These are phyloP conservation scores for Eucalyptus tenuipes DNA, from an alignment of 345 rosid genomes.

Conservation along the genomic window DNA sequence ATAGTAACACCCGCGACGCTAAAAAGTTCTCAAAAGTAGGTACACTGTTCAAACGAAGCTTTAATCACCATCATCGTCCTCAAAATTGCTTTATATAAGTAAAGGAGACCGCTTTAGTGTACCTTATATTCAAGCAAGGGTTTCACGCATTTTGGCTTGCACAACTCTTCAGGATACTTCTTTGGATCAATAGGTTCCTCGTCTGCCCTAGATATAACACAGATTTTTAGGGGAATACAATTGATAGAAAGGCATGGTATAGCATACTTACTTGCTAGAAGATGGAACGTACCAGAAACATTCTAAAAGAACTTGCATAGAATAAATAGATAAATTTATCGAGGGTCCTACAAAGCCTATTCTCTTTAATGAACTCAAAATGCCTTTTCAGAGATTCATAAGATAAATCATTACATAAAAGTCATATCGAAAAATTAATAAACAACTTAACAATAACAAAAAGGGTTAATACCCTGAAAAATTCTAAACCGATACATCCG, in stretches of 20 bases:
- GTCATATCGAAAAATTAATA: not conserved
- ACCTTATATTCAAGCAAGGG: conserved; percentile 38
- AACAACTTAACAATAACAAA: not conserved
- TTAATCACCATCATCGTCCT: not conserved
- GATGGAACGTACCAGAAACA: not conserved
- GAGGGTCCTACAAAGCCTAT: not conserved
- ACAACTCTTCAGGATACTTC: conserved; percentile 41
- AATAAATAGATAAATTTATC: not conserved
- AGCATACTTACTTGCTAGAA: not conserved
- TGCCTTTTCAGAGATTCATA: not conserved
- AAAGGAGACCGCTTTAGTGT: not conserved
- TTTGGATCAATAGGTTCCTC: conserved; percentile 53
- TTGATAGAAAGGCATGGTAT: not conserved
- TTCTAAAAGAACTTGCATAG: not conserved
- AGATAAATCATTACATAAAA: not conserved
- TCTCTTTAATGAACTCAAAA: not conserved
- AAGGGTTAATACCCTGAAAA: too few species aligned
- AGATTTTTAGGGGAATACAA: not conserved
- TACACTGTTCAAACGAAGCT: not conserved
- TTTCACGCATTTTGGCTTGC: conserved; percentile 61
- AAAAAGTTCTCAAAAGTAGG: not conserved
- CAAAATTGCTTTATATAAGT: not conserved
- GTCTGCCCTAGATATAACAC: conserved; percentile 31
- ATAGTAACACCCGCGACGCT: not conserved
- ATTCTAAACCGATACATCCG: too few species aligned